Evolutionary conservation across 2,329 filamentous ascomycete species (phyloP).

Genomic region (Sordariomycetes sp.): DNA sequence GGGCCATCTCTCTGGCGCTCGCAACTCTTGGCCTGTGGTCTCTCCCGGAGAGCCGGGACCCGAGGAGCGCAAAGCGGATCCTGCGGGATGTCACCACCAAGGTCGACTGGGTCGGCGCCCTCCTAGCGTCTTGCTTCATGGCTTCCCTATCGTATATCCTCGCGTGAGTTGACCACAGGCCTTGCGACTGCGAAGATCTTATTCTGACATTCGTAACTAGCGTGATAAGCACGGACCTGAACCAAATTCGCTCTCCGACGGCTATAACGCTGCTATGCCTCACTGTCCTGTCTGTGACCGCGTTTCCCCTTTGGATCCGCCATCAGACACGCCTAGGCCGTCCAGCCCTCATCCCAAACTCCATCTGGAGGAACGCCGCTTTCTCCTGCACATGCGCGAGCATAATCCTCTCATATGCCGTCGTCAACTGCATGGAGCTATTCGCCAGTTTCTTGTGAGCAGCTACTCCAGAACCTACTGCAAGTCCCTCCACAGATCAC

Average conservation of each 20-base stretch:
- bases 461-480: background rate
- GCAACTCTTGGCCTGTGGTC: constrained; percentile 20
- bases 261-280: constrained; percentile 32
- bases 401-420: constrained; percentile 29
- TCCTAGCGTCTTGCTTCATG: constrained; percentile 29
- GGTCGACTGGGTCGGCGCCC: constrained; percentile 40
- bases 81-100: constrained; percentile 16
- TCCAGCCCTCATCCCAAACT: constrained; percentile 48
- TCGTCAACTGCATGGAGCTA: constrained; percentile 30
- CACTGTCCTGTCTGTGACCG: constrained; percentile 25
- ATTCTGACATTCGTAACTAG: background rate
- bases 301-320: constrained; percentile 40
- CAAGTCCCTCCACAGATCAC: constrained; percentile 1
- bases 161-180: constrained; percentile 24
- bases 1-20: constrained; percentile 19
- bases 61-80: constrained; percentile 11
- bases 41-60: constrained; percentile 14
- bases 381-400: constrained; percentile 42
- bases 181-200: background rate
- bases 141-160: constrained; percentile 38
- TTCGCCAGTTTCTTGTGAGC: constrained; percentile 34
- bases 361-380: constrained; percentile 41
- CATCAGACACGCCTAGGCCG: constrained; percentile 27
- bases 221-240: constrained; percentile 21
- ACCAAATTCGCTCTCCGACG: constrained; percentile 24